A percentile compares a stretch with the other conserved stretches of the same genome.
These are phyloP conservation scores for Novakomyces olei DNA, from an alignment of 805 yeast genomes.

Conservation along the genomic window DNA sequence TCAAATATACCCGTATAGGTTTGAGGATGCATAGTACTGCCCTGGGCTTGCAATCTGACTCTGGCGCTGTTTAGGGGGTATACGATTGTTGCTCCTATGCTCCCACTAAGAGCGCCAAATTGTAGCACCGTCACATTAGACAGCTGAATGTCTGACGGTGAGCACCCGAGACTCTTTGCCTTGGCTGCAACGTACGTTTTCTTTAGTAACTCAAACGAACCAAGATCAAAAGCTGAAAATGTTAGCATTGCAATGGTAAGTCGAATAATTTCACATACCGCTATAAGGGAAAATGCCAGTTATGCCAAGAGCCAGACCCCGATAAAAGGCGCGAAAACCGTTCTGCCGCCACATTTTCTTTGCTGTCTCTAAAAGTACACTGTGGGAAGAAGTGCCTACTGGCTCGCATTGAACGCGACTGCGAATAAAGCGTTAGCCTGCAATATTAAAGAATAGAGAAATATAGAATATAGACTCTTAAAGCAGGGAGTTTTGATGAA, in stretches of 20 bases:
- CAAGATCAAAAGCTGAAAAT: slow-evolving; percentile 87
- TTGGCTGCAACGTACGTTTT: slow-evolving; percentile 46
- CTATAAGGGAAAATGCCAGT: slow-evolving; percentile 92
- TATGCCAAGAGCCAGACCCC: slow-evolving; percentile 80
- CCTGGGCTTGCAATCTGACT: slow-evolving; percentile 93
- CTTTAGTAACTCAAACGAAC: slow-evolving; percentile 75
- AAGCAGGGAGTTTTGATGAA: no score
- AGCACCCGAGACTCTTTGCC: slow-evolving; percentile 29
- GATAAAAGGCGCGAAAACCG: slow-evolving; percentile 54
- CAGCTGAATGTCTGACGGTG: slow-evolving; percentile 44
- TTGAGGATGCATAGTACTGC: slow-evolving; percentile 87
- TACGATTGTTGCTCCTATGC: slow-evolving; percentile 87
- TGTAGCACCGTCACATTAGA: slow-evolving; percentile 65
- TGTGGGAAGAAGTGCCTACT: no score
- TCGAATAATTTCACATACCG: no score
- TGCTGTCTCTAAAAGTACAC: no score
- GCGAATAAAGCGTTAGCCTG: no score
- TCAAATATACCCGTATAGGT: slow-evolving; percentile 58
- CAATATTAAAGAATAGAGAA: no score
- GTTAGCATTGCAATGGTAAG: no score
- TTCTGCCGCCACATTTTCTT: slow-evolving; percentile 58
- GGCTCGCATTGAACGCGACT: slow-evolving; percentile 83
- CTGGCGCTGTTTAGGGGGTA: slow-evolving; percentile 81
- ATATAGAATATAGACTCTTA: no score
- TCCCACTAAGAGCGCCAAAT: slow-evolving; percentile 87